Evolutionary conservation across 306 rosid species (phyloP).

Genomic region (Biancaea sappan): DNA sequence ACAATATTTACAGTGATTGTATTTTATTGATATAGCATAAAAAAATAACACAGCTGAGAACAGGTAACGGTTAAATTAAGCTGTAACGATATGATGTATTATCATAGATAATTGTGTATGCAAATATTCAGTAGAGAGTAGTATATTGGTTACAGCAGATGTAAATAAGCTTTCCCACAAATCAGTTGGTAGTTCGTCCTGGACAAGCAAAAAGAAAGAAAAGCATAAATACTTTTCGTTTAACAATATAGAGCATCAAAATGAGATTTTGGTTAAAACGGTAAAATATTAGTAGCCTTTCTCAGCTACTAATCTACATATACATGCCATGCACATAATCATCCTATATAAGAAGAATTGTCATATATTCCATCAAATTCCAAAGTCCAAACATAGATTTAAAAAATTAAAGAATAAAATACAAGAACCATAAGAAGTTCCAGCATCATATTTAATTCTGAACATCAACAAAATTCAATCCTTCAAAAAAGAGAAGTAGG

Average conservation of each 20-base stretch:
- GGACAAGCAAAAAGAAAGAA: conserved; percentile 24
- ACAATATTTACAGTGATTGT: neutral
- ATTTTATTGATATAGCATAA: neutral
- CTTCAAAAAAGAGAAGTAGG: neutral
- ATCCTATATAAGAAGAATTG: neutral
- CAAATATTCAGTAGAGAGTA: conserved; percentile 13
- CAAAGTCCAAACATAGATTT: neutral
- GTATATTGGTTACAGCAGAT: conserved; percentile 32
- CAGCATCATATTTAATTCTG: neutral
- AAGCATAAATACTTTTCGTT: conserved; percentile 27
- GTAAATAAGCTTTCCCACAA: conserved; percentile 30
- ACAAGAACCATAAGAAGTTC: neutral
- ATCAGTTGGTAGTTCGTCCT: conserved; percentile 26
- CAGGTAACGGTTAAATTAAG: neutral
- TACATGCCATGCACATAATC: neutral
- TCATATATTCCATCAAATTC: neutral
- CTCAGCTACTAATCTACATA: neutral
- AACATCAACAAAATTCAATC: conserved; percentile 1
- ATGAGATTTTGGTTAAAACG: neutral
- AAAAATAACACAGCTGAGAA: conserved; percentile 5
- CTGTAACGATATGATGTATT: neutral
- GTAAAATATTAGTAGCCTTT: neutral
- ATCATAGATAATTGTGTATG: neutral
- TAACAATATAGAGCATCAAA: conserved; percentile 7
- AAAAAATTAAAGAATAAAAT: neutral